Conservation (phyloP, 352 stramenopile species). For the Pythium folliculosum region DNA sequence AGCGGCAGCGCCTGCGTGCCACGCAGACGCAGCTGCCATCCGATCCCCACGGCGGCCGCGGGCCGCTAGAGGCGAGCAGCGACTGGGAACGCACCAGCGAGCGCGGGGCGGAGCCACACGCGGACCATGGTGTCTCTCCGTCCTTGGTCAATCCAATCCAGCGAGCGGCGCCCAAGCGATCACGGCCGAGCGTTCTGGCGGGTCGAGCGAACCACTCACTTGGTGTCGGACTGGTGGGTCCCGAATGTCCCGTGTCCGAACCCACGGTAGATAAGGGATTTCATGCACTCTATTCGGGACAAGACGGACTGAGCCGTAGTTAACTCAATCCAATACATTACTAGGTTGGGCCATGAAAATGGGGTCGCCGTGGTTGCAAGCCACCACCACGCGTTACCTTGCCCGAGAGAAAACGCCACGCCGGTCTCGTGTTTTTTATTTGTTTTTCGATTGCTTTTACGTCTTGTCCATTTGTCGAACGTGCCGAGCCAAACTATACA, state of each 20-base stretch:
- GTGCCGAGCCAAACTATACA: slow-evolving; percentile 37
- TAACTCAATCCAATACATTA: slow-evolving; percentile 15
- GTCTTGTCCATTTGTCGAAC: slow-evolving; percentile 29
- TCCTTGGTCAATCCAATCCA: slow-evolving; percentile 25
- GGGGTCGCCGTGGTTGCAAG: too few species aligned
- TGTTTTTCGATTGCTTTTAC: slow-evolving; percentile 29
- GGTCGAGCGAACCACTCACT: slow-evolving; percentile 35
- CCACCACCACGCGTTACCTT: too few species aligned
- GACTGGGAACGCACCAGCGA: slow-evolving; percentile 38
- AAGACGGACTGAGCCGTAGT: not conserved
- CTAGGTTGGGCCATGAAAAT: too few species aligned
- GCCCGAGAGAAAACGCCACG: not conserved
- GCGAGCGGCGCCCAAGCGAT: slow-evolving; percentile 29
- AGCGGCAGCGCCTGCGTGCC: slow-evolving; percentile 11
- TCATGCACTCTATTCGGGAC: not conserved
- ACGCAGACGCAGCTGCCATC: not conserved
- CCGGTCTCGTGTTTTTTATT: slow-evolving; percentile 4
- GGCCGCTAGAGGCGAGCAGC: not conserved
- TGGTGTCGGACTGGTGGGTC: slow-evolving; percentile 19
- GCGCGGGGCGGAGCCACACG: slow-evolving; percentile 67
- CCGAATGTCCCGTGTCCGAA: slow-evolving; percentile 29
- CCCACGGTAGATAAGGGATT: slow-evolving; percentile 17
- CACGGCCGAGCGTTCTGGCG: slow-evolving; percentile 29
- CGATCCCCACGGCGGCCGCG: not conserved
- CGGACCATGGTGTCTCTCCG: slow-evolving; percentile 57